Base-by-base conservation (phyloP, 495 filamentous ascomycete genomes). In the Hypoxylon cercidicola region DNA sequence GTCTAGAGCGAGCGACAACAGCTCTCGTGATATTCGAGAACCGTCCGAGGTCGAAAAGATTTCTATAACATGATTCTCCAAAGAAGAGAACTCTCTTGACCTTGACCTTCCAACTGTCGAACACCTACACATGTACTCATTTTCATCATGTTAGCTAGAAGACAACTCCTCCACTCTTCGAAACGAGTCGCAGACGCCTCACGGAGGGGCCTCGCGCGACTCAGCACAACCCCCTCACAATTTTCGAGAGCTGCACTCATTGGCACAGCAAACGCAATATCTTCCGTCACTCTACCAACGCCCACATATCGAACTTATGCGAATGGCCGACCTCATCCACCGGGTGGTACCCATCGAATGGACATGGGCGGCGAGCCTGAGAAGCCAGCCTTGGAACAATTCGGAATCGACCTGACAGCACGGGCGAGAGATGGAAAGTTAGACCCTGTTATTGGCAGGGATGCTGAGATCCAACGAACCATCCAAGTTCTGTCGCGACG, bases 371-470 rank as follows among this genome's bases (percentile, higher is more conserved):
- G 87, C 37, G 88, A 89, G 69, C 84, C 86, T 12, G 88, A 97
- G 74, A 93, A 97, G 73, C 77, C 92, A 5, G 92, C 95, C 1
- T 75, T 98, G 28, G 94, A 97, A 74, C 84, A 96, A 74, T 99
- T 88, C 73, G 95, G 95, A 53, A 81, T 96, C 54, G 94, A 99
- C 74, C 81, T 99, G 51, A 98, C 95, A 8, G 91, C 87, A 6
- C 87, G 84, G 68, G 95, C 95, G 23, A 92, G 83, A 71, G 89
- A 88, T 21, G 95, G 95, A 44, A 97, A 97, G 74, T 82, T 99
- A 5, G 95, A 99, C 69, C 95, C 95, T 0, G 93, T 98, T 5
- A 97, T 99, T 75, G 95, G 95, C 18, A 84, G 95, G 72, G 93
- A 97, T 66, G 82, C 86, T 7, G 93, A 97, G 76, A 96, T 97